These are phyloP conservation scores for Colletotrichum gloeosporioides DNA, from an alignment of 2,329 filamentous ascomycete genomes.

Conservation along the genomic window DNA sequence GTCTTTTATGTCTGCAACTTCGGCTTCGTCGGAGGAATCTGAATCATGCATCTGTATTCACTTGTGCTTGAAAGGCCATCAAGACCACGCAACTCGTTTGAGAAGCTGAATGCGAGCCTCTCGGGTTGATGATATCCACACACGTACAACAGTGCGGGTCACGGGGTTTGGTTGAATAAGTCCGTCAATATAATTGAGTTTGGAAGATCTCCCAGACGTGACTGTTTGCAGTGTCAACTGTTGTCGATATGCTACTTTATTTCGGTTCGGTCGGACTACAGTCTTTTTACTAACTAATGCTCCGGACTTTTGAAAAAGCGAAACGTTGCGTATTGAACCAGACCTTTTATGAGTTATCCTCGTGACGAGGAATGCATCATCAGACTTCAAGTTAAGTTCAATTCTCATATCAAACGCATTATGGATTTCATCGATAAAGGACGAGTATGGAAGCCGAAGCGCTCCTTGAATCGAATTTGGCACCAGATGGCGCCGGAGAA, in stretches of 20 bases:
- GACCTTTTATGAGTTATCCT: accelerated
- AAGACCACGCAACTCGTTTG: not conserved
- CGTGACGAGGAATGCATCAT: accelerated
- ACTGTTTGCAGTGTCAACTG: not conserved
- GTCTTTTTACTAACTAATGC: not conserved
- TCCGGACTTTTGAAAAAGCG: not conserved
- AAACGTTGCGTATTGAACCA: accelerated
- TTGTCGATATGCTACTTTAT: accelerated
- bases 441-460: not conserved
- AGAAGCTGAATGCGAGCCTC: not conserved
- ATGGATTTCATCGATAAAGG: accelerated
- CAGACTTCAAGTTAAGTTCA: not conserved
- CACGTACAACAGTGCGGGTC: not conserved
- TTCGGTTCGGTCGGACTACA: not conserved
- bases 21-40: not conserved
- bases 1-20: not conserved
- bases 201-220: accelerated
- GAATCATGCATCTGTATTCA: not conserved
- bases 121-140: not conserved
- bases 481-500: accelerated
- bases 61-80: not conserved
- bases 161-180: accelerated
- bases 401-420: not conserved
- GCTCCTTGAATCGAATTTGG: not conserved
- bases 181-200: not conserved